Base-by-base conservation (phyloP, 2,329 filamentous ascomycete genomes). In the Septoria linicola region DNA sequence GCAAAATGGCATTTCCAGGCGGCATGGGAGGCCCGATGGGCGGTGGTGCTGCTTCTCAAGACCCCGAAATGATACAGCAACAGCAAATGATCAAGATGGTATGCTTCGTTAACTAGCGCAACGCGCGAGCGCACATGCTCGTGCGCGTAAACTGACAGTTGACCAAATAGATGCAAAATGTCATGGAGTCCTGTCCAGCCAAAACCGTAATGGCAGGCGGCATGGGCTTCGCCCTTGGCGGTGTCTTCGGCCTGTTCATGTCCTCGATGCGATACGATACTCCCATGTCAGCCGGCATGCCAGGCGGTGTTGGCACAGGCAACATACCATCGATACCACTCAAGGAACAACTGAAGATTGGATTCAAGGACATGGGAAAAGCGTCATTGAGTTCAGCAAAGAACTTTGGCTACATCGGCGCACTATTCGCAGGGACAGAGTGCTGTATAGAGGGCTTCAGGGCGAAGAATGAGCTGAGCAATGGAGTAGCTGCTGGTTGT, bases 241-340 rank as follows among this genome's bases (percentile, higher is more conserved):
- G 90, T 65, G 77, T 95, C 36, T 99, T 99, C 63, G 93, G 93
- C 62, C 80, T 97, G 65, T 99, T 99, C 77, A 99, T 97, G 92
- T 89, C 91, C 53, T 93, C 88, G 20, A 99, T 99, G 93, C 87
- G 89, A 72, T 99, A 99, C 80, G 93, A 99, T 70, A 96, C 91
- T 0, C 88, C 92, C 53, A 85, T 90, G 72, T 86, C 77, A 31
- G 70, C 76, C 41, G 72, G 74, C 58, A 43, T 72, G 67, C 60
- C 66, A 62, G 72, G 78, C 65, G 72, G 76, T n/a, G 72, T 72
- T 49, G 75, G 76, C 53, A 59, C 59, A 16, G 44, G 37, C 50
- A 36, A 48, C 14, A 74, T 84, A 60, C 70, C 78, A 54, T 74
- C 80, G 58, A 82, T 99, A 16, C 91, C 93, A 21, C 79, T 92